Evolutionary conservation across 805 yeast species (phyloP).

Genomic region (Teunomyces stri): DNA sequence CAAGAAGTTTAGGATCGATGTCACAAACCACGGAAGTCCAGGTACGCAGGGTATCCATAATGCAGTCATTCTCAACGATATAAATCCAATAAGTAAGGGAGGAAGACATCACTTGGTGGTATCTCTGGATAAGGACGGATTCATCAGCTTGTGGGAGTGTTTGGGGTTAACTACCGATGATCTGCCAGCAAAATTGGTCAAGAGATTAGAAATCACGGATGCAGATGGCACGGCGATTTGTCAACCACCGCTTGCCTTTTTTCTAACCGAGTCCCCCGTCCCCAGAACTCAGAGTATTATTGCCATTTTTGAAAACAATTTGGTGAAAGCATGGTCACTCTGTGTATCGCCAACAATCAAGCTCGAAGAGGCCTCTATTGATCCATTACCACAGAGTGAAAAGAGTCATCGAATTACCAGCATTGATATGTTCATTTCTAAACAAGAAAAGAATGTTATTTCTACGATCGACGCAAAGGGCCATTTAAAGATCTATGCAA

Average conservation of each 20-base stretch:
- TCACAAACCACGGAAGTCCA: constrained; percentile 9
- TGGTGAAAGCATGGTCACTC: constrained; percentile 44
- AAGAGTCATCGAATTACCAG: constrained; percentile 46
- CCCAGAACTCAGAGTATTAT: neutral
- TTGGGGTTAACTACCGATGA: constrained; percentile 29
- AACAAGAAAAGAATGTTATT: constrained; percentile 36
- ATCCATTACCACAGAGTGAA: constrained; percentile 36
- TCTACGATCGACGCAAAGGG: constrained; percentile 53
- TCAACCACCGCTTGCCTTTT: constrained; percentile 24
- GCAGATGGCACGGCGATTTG: constrained; percentile 1
- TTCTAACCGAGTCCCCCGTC: constrained; percentile 12
- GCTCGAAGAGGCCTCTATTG: constrained; percentile 32
- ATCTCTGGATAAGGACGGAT: constrained; percentile 29
- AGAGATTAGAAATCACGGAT: constrained; percentile 14
- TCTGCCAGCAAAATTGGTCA: constrained; percentile 25
- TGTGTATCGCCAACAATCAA: constrained; percentile 6
- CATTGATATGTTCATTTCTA: constrained; percentile 45
- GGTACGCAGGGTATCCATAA: constrained; percentile 19
- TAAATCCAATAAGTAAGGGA: constrained; percentile 13
- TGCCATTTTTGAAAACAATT: constrained; percentile 44
- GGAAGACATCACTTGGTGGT: constrained; percentile 32
- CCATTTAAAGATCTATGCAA: constrained; percentile 18
- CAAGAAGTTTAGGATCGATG: constrained; percentile 31
- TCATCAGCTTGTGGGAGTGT: constrained; percentile 64
- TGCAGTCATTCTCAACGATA: constrained; percentile 35